Base-by-base conservation (phyloP, 192 early-diverging fungal genomes). In the Mortierella hygrophila region DNA sequence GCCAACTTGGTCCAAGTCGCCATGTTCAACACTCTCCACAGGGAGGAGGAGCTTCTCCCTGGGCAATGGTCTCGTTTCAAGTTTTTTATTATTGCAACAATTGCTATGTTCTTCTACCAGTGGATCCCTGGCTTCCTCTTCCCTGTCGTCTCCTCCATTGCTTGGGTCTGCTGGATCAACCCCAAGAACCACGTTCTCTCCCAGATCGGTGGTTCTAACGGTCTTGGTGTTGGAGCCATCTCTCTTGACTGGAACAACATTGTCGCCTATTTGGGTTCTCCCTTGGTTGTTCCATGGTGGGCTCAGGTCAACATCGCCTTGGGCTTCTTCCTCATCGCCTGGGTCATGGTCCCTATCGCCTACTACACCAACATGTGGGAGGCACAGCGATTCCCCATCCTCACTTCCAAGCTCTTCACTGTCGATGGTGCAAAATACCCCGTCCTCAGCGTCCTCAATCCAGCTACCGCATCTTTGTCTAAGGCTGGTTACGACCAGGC, bases 211-310 rank as follows among this genome's bases (percentile, higher is more conserved):
- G 94, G 93, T 92, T 15, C 90, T 6, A 83, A 89, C 16, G 95
- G 94, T 26, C 79, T 95, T 20, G 95, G 95, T 7, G 88, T 96
- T 70, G 85, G 94, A 38, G 91, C 90, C 75, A 91, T 96, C 42
- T 87, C 92, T 15, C 75, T 96, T 16, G 95, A 96, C 88, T 96
- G 95, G 95, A 55, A 78, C n/a, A 88, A 79, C 29, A 76, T 88
- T 40, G 69, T 74, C n/a, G 72, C 81, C 60, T 90, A 72, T 75
- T 75, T 89, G 16, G 26, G 35, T 9, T 83, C 52, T 38, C 78
- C 41, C 68, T 75, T 76, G 88, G 54, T 88, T 72, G 74, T 86
- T 57, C 76, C 80, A 32, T 88, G 79, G 79, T 91, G 90, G 80
- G 91, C 93, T 35, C 88, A 89, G 2, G 91, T 91, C 74, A 95